phyloP scores from a whole-genome alignment of 257 asterid species.

The Plantago major region DNA sequence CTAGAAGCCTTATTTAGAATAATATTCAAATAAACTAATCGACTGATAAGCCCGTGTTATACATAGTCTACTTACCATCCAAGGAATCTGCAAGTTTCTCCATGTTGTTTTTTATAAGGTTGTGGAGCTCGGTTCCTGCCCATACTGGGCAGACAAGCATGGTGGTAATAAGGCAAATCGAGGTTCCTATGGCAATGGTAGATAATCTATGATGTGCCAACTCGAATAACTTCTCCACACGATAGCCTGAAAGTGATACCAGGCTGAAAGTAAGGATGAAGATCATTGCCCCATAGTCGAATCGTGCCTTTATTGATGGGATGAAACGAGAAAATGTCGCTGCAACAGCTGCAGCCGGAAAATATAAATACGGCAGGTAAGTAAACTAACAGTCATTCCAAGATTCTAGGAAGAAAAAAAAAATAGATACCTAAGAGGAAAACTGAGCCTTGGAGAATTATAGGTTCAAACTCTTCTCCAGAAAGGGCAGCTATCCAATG shows the following conservation, averaged over 20 bases:
- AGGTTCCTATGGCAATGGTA: constrained; percentile 69
- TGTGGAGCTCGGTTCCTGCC: constrained; percentile 81
- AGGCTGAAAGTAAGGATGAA: constrained; percentile 79
- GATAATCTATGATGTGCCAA: constrained; percentile 65
- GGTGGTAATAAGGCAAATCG: constrained; percentile 58
- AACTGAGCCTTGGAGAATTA: constrained; percentile 64
- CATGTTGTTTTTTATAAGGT: constrained; percentile 51
- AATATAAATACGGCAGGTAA: not conserved
- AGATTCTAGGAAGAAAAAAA: not conserved
- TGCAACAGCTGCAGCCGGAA: constrained; percentile 59
- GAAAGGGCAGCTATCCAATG: constrained; percentile 79
- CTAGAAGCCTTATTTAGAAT: too few species aligned
- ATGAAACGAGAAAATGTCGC: constrained; percentile 80
- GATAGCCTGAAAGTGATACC: constrained; percentile 84
- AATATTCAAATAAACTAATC: too few species aligned
- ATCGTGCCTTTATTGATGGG: constrained; percentile 66
- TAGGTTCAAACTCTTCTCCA: constrained; percentile 52
- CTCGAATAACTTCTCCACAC: constrained; percentile 61
- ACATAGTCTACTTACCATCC: constrained; percentile 43
- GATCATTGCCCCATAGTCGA: constrained; percentile 79
- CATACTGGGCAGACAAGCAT: constrained; percentile 65
- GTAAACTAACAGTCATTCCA: too few species aligned
- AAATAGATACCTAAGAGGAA: constrained; percentile 53
- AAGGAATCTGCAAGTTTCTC: constrained; percentile 72
- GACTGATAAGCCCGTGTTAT: not conserved